Base-by-base conservation (phyloP, 371 early-diverging fungal genomes). In the Sanchytrium tribonematis region DNA sequence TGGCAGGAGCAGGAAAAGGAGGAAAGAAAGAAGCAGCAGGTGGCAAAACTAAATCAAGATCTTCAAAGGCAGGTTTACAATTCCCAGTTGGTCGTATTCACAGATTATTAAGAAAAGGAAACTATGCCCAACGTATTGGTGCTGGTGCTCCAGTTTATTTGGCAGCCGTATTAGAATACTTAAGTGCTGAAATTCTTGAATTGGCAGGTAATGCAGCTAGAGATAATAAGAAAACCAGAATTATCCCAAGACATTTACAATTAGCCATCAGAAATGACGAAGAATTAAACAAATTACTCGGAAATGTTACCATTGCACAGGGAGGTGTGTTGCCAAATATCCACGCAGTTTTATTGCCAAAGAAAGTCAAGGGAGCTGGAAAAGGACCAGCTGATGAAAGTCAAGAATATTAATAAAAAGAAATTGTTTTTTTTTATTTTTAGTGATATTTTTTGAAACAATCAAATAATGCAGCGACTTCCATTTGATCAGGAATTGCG, bases 81-180 rank as follows among this genome's bases (percentile, higher is more conserved):
- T 92, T 92, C 85, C 95, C 95, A 72, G 91, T 90, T 74, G 91
- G 90, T 78, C 91, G 95, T 88, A 86, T 94, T 77, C 92, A 92
- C 80, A 88, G 93, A 84, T 85, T 88, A 70, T 82, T 94, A 72
- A 87, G 91, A 77, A 87, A 87, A 80, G 91, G 92, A 73, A 91
- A 90, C 87, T 91, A 92, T 78, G 90, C 91, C 72, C 89, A 72
- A 68, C 87, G 78, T 88, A 91, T 83, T 85, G 91, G 71, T 90
- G 89, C 80, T 88, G 90, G 74, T 31, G 0, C 92, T 70, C 91
- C 91, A 76, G 91, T 92, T 76, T 93, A 90, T 82, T 91, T 17
- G 67, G 91, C 93, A 71, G 91, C 93, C 72, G 91, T 92, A 69
- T 85, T 94, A 72, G 92, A 92, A 82, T 94, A 94, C 83, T 83